Percentiles rank a stretch among this genome's conserved stretches.
Evolutionary conservation across 495 filamentous ascomycete genomes (phyloP).

Genomic region (Aspergillus cristatus): DNA sequence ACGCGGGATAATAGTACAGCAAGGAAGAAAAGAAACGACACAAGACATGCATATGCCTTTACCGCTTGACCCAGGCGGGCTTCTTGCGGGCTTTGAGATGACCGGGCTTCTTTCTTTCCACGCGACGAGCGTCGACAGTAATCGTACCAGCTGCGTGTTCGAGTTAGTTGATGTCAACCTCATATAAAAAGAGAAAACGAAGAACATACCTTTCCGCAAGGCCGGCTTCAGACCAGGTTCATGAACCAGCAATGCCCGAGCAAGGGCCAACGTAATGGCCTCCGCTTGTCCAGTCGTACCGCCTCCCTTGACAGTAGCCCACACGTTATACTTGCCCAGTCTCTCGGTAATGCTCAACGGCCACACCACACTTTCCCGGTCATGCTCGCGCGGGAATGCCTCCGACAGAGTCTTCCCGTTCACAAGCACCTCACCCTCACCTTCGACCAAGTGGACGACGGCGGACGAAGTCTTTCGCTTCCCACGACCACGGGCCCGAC

Average conservation of each 20-base stretch:
- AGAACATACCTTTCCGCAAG: constrained; percentile 72
- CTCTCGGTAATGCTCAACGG: constrained; percentile 72
- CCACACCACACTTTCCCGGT: constrained; percentile 92
- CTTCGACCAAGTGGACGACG: constrained; percentile 79
- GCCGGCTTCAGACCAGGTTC: constrained; percentile 84
- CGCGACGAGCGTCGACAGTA: constrained; percentile 81
- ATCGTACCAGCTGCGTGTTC: constrained; percentile 70
- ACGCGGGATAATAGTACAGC: constrained; percentile 18
- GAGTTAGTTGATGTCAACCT: constrained; percentile 6
- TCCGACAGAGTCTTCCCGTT: constrained; percentile 77
- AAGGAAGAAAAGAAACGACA: constrained; percentile 11
- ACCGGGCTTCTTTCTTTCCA: constrained; percentile 98
- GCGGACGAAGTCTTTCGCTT: constrained; percentile 79
- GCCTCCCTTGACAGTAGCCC: constrained; percentile 71
- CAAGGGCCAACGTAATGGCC: constrained; percentile 85
- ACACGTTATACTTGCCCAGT: constrained; percentile 95
- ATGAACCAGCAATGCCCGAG: constrained; percentile 78
- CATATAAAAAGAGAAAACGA: neutral
- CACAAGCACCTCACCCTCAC: constrained; percentile 77
- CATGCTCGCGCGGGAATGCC: constrained; percentile 78
- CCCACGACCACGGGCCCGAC: constrained; percentile 67
- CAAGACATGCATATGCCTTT: constrained; percentile 13
- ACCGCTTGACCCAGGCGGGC: constrained; percentile 92
- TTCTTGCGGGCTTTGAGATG: constrained; percentile 95
- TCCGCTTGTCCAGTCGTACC: constrained; percentile 94